These are phyloP conservation scores for Striga hermonthica DNA, from an alignment of 305 asterid species.

Conservation along the genomic window DNA sequence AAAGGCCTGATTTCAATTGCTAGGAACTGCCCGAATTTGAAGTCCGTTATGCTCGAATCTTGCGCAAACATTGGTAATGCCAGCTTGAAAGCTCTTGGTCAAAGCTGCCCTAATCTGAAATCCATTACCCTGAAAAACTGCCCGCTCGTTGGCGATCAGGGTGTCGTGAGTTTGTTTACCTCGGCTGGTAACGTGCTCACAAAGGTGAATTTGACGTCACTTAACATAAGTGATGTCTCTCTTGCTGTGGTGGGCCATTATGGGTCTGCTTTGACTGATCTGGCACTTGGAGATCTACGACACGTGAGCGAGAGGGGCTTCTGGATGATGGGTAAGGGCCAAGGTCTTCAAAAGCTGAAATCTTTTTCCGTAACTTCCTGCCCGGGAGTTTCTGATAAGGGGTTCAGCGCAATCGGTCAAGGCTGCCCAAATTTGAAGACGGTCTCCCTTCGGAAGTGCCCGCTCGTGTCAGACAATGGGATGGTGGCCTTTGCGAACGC, in stretches of 20 bases:
- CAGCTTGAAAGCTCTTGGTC: slow-evolving; percentile 65
- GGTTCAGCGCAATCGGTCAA: slow-evolving; percentile 56
- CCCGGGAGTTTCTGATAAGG: slow-evolving; percentile 65
- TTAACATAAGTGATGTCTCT: slow-evolving; percentile 65
- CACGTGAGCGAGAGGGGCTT: slow-evolving; percentile 84
- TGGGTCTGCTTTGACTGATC: slow-evolving; percentile 62
- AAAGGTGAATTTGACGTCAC: slow-evolving; percentile 55
- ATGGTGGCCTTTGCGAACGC: slow-evolving; percentile 55
- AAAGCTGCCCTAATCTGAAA: slow-evolving; percentile 58
- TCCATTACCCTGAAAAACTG: slow-evolving; percentile 62
- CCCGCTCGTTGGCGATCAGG: slow-evolving; percentile 66
- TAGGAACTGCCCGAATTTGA: slow-evolving; percentile 62
- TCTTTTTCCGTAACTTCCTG: slow-evolving; percentile 61
- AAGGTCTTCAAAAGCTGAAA: slow-evolving; percentile 68
- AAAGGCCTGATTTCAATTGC: slow-evolving; percentile 63
- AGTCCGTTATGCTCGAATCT: slow-evolving; percentile 65
- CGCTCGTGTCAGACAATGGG: slow-evolving; percentile 71
- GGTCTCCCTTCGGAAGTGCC: slow-evolving; percentile 50
- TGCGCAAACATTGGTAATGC: slow-evolving; percentile 70
- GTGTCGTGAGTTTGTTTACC: slow-evolving; percentile 63
- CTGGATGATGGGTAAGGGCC: slow-evolving; percentile 95
- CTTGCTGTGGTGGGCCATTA: slow-evolving; percentile 91
- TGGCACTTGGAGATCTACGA: slow-evolving; percentile 50
- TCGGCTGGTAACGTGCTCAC: slow-evolving; percentile 59
- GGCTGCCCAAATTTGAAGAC: slow-evolving; percentile 71